Conservation (phyloP, 768 basidiomycete genomes). For the Tulasnella sp. region DNA sequence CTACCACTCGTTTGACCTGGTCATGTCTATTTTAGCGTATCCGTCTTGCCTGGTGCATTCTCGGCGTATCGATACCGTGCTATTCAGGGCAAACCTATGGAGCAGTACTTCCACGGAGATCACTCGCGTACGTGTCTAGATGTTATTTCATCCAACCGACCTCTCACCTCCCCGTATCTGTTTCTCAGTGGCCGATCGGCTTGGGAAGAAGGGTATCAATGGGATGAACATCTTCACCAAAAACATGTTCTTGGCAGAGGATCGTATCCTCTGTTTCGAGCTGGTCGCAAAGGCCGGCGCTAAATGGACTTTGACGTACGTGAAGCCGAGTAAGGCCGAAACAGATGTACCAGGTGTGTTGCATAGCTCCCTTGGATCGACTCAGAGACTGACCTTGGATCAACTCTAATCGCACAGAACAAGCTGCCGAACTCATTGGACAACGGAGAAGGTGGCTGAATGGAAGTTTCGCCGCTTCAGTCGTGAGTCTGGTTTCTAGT, state of each 20-base stretch:
- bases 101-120: conserved; percentile 47
- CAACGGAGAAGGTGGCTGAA: conserved; percentile 96
- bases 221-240: conserved; percentile 98
- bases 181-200: conserved; percentile 67
- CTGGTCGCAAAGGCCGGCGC: conserved; percentile 83
- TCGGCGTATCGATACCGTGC: conserved; percentile 92
- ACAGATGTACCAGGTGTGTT: conserved; percentile 66
- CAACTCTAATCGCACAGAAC: conserved; percentile 35
- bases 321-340: conserved; percentile 93
- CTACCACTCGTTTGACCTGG: background rate
- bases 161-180: background rate
- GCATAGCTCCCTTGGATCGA: background rate
- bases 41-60: conserved; percentile 92
- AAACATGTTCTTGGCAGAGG: conserved; percentile 73
- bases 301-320: conserved; percentile 81
- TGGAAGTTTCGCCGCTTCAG: conserved; percentile 87
- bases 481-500: conserved; percentile 51
- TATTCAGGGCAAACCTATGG: conserved; percentile 70
- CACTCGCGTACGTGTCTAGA: conserved; percentile 25
- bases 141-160: background rate
- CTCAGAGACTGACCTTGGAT: background rate
- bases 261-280: conserved; percentile 96
- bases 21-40: conserved; percentile 38
- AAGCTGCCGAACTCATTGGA: conserved; percentile 84
- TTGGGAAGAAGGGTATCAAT: conserved; percentile 87